Percentiles rank a stretch among this genome's conserved stretches.
Evolutionary conservation across 2,329 filamentous ascomycete genomes (phyloP).

Genomic region (Samsoniella hepiali): DNA sequence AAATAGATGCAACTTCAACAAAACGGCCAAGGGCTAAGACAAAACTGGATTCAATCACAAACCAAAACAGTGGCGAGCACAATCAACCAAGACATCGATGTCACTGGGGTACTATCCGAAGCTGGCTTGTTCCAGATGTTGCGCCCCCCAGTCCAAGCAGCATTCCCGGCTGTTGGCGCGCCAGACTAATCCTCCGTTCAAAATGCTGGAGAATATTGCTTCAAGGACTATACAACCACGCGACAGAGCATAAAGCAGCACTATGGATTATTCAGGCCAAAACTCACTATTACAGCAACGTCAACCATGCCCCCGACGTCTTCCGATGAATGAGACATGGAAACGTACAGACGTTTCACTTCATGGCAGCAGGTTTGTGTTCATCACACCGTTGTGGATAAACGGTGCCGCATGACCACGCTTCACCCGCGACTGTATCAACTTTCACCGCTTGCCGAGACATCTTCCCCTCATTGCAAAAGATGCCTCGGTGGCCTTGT

Average conservation of each 20-base stretch:
- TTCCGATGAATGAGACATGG: constrained; percentile 1
- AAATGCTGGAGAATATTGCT: no score
- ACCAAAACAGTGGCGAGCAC: neutral
- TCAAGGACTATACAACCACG: no score
- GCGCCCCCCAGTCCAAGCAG: neutral
- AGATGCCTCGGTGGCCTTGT: neutral
- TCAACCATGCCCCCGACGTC: neutral
- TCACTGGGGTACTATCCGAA: constrained; percentile 1
- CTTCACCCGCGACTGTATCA: neutral
- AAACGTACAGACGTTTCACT: neutral
- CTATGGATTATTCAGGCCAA: no score
- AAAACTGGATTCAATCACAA: neutral
- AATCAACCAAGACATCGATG: neutral
- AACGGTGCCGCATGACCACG: constrained; percentile 12
- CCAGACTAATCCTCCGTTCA: no score
- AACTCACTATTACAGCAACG: neutral
- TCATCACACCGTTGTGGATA: neutral
- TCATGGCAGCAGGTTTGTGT: neutral
- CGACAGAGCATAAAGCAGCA: no score
- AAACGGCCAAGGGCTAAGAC: neutral
- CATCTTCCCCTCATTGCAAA: neutral
- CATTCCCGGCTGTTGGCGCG: neutral
- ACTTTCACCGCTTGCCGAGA: constrained; percentile 8
- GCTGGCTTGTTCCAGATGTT: constrained; percentile 1
- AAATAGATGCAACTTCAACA: neutral